Base-by-base conservation (phyloP, 768 basidiomycete species). In the Collybia nuda region DNA sequence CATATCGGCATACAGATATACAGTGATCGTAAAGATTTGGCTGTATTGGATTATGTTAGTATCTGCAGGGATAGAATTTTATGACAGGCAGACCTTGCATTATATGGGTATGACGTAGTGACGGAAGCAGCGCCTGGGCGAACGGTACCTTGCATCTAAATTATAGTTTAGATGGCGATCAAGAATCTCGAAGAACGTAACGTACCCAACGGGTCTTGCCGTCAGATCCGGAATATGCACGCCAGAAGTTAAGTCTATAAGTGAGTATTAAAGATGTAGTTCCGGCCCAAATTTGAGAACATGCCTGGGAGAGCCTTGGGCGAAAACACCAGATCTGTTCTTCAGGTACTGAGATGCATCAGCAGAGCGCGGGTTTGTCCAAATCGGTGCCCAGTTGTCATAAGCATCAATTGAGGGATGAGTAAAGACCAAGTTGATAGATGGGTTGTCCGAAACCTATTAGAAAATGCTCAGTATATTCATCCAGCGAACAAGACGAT, bases 401-500 rank as follows among this genome's bases (percentile, higher is more conserved):
- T 84, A 84, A 1, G 80, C 74, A 58, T 85, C 80, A 52, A 86
- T 70, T 36, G 69, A 70, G 2, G 83, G 82, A 61, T 85, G 83
- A 4, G 80, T 83, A 68, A 86, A 84, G 19, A 85, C 79, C 56
- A 84, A 63, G 54, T 83, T 84, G 57, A 85, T 80, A 6, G 81
- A 82, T 15, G 84, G 84, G 62, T 84, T 84, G 58, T 85, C 84
- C 19, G 73, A 76, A 6, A 78, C 79, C 70, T 74, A 35, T 9
- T n/a, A 26, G 7, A 7, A 26, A 32, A 5, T 17, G 37, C 47
- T 32, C 9, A 32, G 8, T 62, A 36, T 50, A 37, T 12, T 17
- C 40, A 11, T 38, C 15, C 28, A 15, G n/a, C 9, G 14, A 32
- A 6, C 9, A 19, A 43, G 15, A 39, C 11, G 12, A 8, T 17